phyloP scores from a whole-genome alignment of 805 yeast genomes.

The Kurtzmaniella fragi region DNA sequence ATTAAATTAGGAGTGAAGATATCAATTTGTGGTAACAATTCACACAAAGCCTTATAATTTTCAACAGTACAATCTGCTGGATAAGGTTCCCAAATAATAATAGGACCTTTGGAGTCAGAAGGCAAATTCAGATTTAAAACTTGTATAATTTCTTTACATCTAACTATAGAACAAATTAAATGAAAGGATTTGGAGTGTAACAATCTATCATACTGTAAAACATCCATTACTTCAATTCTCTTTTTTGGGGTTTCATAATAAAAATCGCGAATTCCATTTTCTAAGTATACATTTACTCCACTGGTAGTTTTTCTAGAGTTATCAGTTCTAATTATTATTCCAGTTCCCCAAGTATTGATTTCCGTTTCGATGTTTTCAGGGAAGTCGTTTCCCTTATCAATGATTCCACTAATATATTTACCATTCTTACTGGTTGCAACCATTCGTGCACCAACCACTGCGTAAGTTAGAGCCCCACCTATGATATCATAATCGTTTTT shows the following conservation, averaged over 20 bases:
- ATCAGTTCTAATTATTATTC: slow-evolving; percentile 51
- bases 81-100: slow-evolving; percentile 78
- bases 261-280: slow-evolving; percentile 51
- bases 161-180: slow-evolving; percentile 64
- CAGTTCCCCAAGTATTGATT: slow-evolving; percentile 58
- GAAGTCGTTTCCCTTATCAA: slow-evolving; percentile 79
- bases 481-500: slow-evolving; percentile 45
- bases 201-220: slow-evolving; percentile 34
- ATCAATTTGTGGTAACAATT: slow-evolving; percentile 42
- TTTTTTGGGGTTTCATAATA: slow-evolving; percentile 57
- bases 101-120: slow-evolving; percentile 19
- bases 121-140: slow-evolving; percentile 19
- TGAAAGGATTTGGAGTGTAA: slow-evolving; percentile 49
- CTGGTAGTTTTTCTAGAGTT: slow-evolving; percentile 59
- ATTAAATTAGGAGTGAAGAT: slow-evolving; percentile 80
- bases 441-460: slow-evolving; percentile 68
- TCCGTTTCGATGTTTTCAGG: slow-evolving; percentile 44
- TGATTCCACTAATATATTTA: slow-evolving; percentile 52
- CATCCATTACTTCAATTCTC: slow-evolving; percentile 54
- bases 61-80: slow-evolving; percentile 68
- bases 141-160: slow-evolving; percentile 48
- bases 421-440: slow-evolving; percentile 35
- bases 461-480: slow-evolving; percentile 91
- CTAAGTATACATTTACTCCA: slow-evolving; percentile 75
- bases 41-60: slow-evolving; percentile 25